Evolutionary conservation across 2,329 filamentous ascomycete genomes (phyloP), one percentile per base, ranked within the genome.

Genomic region (Penicillium sp.): DNA sequence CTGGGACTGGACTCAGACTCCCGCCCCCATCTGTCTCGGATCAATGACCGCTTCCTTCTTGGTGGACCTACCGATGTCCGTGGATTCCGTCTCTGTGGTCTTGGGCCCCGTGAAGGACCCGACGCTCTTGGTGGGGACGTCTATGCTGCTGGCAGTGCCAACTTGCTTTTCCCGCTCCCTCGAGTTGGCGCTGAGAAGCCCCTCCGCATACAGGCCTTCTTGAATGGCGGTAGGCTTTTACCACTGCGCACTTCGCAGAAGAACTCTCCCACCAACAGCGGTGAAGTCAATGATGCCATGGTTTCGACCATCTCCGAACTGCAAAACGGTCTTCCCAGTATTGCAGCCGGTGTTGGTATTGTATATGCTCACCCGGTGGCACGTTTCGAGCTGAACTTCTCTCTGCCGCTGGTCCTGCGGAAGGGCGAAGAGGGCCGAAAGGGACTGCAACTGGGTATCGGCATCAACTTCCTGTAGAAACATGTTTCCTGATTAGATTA

Each of bases 281-380:
- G 72, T n/a, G 66, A 75, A 52, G 70, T 72, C 24, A 66, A 65
- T 49, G 62, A 72, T 49, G 69, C 66, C 52, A 62, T 78, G 38
- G 54, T 72, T 43, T 73, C 73, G 31, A 89, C 90, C 0, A 63
- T 95, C 10, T 75, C 74, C 4, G 85, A 91, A 51, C 71, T 97
- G 13, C 74, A 77, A 16, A 85, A 83, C 43, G 89, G 87, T 3
- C 69, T 89, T 23, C 93, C 93, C 0, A 96, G 88, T 65, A 75
- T 89, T 27, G 86, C 91, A 1, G 91, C 89, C 1, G 93, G 93
- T 22, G 72, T 96, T 10, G 93, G 93, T 0, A 73, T 98, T 18
- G 90, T 98, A 1, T 98, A 98, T 66, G 93, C 90, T 3, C 91
- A 97, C 63, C 90, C 90, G 0, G 85, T 91, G 16, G 93, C 93